Base-by-base conservation (phyloP, 306 rosid genomes). In the Prunus kanzakura region DNA sequence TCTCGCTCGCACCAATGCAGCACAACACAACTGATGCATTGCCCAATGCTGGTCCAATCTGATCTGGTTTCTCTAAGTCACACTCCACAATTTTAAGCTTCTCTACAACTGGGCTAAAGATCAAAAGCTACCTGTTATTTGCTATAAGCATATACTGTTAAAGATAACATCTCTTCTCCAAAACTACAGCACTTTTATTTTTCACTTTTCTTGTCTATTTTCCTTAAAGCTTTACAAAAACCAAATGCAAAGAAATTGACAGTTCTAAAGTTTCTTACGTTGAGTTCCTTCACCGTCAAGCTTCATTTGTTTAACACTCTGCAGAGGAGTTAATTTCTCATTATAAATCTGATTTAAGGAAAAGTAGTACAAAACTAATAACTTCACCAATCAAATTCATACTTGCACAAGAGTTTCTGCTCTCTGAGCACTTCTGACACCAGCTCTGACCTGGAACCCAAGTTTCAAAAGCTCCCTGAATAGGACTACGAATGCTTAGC, bases 51-150 rank as follows among this genome's bases (percentile, higher is more conserved):
- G 87, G 25, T 69, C 81, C 83, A 77, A 95, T 89, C 75, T 80
- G 84, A 73, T 85, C 84, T 50, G 58, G 84, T 80, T 83, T 92
- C 97, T 95, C 97, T 79, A 92, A 84, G 86, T 95, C 96, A 86
- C 98, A 95, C 86, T 87, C 92, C 90, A 95, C 97, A 84, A 91
- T 83, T 92, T 92, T 95, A 89, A 95, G 96, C 97, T 80, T 92
- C 86, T 95, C 96, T 90, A 95, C 96, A 88, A 96, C 98, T 94
- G 98, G 97, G 91, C 98, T 94, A 94, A 89, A 92, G 81, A 84
- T 90, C 93, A 94, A 90, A 93, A 90, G 83, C 76, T 78, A 77
- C 84, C 86, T 78, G 92, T 94, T 92, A 90, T 80, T 83, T 80
- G 77, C 88, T 77, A 79, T 75, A 81, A 89, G 82, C 83, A 73